Conservation (phyloP, 345 rosid genomes). For the Aegle marmelos region DNA sequence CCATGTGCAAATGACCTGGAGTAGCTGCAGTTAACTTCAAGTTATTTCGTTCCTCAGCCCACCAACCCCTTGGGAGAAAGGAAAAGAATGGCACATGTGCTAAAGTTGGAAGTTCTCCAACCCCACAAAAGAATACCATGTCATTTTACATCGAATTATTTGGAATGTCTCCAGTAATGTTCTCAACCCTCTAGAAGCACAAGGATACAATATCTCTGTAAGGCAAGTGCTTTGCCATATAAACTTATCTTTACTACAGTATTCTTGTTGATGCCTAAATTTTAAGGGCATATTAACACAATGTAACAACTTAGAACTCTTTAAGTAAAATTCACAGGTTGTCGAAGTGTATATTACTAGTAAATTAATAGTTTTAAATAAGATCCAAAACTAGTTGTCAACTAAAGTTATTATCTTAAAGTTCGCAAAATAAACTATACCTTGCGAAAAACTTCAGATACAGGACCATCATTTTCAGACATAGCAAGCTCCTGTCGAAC, state of each 20-base stretch:
- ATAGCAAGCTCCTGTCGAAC: conserved; percentile 82
- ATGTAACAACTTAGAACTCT: neutral
- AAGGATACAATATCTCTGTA: neutral
- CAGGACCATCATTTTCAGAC: conserved; percentile 93
- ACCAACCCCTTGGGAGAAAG: neutral
- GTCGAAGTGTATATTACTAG: neutral
- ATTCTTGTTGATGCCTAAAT: neutral
- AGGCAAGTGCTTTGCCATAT: neutral
- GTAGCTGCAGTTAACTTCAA: neutral
- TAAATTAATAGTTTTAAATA: neutral
- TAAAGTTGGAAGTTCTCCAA: neutral
- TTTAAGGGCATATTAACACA: neutral
- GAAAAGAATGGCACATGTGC: neutral
- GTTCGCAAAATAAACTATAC: conserved; percentile 29
- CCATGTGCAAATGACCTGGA: neutral
- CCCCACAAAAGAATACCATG: neutral
- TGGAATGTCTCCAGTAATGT: neutral
- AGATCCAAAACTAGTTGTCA: neutral
- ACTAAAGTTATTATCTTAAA: conserved; percentile 7
- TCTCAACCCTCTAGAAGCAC: neutral
- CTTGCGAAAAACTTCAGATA: conserved; percentile 82
- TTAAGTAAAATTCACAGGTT: neutral
- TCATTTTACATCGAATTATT: neutral
- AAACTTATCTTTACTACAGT: neutral
- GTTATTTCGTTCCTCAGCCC: neutral